phyloP scores from a whole-genome alignment of 768 basidiomycete genomes.

The Tylopilus subfusipes region DNA sequence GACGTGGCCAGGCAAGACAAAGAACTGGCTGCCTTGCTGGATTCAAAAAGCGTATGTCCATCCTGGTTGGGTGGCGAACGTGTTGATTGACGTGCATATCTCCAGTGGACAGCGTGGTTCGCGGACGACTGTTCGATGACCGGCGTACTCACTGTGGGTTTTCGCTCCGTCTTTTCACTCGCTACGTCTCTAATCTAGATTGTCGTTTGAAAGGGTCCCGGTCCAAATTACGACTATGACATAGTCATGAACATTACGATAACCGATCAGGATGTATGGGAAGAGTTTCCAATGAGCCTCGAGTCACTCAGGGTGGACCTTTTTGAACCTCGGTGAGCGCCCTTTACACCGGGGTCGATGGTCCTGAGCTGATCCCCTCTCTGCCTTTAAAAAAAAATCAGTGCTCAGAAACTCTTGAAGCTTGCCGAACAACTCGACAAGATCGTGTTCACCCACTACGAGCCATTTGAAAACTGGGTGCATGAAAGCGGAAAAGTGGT shows the following conservation, averaged over 20 bases:
- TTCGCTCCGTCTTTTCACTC: not conserved
- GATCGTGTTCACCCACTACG: constrained; percentile 31
- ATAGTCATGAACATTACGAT: constrained; percentile 10
- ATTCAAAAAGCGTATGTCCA: constrained; percentile 11
- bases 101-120: constrained; percentile 23
- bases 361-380: not conserved
- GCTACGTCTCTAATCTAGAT: not conserved
- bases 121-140: constrained; percentile 19
- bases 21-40: constrained; percentile 12
- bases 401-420: constrained; percentile 20
- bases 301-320: constrained; percentile 11
- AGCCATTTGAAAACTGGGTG: constrained; percentile 45
- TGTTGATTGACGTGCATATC: not conserved
- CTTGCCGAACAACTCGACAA: constrained; percentile 18
- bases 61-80: not conserved
- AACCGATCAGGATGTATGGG: not conserved
- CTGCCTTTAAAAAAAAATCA: no score
- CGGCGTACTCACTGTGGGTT: constrained; percentile 20
- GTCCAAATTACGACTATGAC: constrained; percentile 14
- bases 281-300: constrained; percentile 10
- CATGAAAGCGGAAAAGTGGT: constrained; percentile 50
- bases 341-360: no score
- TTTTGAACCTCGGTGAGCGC: constrained; percentile 23
- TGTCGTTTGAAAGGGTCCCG: constrained; percentile 5
- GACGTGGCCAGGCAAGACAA: constrained; percentile 17